These are phyloP conservation scores for Fusarium chaquense DNA, from an alignment of 2,329 filamentous ascomycete species.

Conservation along the genomic window DNA sequence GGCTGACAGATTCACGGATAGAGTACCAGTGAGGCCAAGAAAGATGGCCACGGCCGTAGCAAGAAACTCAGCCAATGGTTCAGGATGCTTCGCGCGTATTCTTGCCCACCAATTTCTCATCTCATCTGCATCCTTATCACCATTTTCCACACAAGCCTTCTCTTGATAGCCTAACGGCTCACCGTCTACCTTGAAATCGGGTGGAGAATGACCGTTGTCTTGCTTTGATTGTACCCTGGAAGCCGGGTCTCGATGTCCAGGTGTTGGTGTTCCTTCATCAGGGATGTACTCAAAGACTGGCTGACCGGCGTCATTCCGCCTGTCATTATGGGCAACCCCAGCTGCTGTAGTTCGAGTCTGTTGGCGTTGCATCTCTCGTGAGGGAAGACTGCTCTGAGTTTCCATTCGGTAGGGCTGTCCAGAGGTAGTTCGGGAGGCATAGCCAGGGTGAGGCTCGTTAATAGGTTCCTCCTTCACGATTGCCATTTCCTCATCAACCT, in stretches of 20 bases:
- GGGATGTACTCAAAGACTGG: conserved; percentile 29
- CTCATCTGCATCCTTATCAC: conserved; percentile 27
- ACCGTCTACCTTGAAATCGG: conserved; percentile 29
- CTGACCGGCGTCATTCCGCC: conserved; percentile 22
- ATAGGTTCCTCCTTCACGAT: background rate
- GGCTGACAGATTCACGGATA: conserved; percentile 35
- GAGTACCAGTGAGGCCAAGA: conserved; percentile 32
- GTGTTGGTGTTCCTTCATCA: background rate
- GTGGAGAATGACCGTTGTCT: background rate
- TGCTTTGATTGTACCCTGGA: background rate
- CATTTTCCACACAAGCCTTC: conserved; percentile 24
- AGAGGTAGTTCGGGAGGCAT: conserved; percentile 10
- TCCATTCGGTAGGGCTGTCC: conserved; percentile 1
- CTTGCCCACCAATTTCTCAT: conserved; percentile 44
- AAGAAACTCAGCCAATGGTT: conserved; percentile 42
- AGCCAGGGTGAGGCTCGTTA: background rate
- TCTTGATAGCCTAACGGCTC: conserved; percentile 38
- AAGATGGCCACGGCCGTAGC: conserved; percentile 37
- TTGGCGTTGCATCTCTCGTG: conserved; percentile 6
- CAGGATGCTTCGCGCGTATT: conserved; percentile 37
- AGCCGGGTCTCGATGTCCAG: background rate
- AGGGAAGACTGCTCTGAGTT: conserved; percentile 2
- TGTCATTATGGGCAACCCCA: conserved; percentile 17
- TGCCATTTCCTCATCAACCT: conserved; percentile 28
- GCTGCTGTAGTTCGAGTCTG: conserved; percentile 19